phyloP scores from a whole-genome alignment of 2,329 filamentous ascomycete genomes.

The Alternaria dauci region DNA sequence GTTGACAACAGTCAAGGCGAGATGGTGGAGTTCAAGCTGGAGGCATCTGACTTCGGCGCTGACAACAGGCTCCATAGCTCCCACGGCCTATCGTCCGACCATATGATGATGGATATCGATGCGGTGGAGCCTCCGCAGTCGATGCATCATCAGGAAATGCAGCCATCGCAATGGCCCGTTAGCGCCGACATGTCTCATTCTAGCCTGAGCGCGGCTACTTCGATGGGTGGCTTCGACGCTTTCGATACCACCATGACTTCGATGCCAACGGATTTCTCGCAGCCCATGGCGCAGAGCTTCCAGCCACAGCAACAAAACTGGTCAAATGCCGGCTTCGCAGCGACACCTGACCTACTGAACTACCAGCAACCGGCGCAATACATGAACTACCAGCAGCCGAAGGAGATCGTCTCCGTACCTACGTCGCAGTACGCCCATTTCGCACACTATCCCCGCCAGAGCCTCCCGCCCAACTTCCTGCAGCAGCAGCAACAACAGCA shows the following conservation, averaged over 20 bases:
- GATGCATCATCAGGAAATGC: conserved; percentile 42
- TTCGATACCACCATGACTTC: conserved; percentile 42
- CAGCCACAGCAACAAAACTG: conserved; percentile 41
- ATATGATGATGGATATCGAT: conserved; percentile 49
- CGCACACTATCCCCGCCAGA: conserved; percentile 46
- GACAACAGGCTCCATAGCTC: conserved; percentile 42
- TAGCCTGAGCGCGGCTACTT: conserved; percentile 37
- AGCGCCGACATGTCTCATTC: conserved; percentile 43
- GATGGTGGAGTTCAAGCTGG: conserved; percentile 48
- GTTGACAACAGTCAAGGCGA: conserved; percentile 41
- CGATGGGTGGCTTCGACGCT: conserved; percentile 40
- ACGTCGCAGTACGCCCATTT: conserved; percentile 48
- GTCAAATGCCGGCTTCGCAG: conserved; percentile 48
- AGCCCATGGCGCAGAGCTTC: conserved; percentile 43
- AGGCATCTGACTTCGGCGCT: conserved; percentile 41
- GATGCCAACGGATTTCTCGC: conserved; percentile 44
- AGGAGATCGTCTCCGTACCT: conserved; percentile 45
- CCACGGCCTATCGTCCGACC: conserved; percentile 41
- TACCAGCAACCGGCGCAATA: conserved; percentile 44
- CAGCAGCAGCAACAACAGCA: conserved; percentile 25
- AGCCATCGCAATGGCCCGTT: conserved; percentile 47
- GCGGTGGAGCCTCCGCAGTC: conserved; percentile 42
- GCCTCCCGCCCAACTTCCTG: conserved; percentile 47
- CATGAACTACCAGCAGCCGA: conserved; percentile 42
- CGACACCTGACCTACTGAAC: conserved; percentile 45